Evolutionary conservation across 176 grass and related monocot genomes (phyloP).

Genomic region (Avena insularis): DNA sequence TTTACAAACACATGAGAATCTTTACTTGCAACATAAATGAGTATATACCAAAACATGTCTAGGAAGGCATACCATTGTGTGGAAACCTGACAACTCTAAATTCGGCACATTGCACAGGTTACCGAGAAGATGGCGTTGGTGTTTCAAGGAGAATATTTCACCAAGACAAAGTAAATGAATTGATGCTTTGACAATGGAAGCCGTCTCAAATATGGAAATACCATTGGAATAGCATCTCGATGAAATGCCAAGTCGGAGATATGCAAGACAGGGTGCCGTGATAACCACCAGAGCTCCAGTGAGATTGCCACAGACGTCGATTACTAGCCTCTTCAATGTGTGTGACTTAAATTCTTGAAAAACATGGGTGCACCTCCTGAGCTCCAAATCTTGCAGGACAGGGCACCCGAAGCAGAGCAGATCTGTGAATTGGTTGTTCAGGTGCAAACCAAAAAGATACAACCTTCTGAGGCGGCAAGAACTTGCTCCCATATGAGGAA

Average conservation of each 20-base stretch:
- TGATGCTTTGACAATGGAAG: neutral
- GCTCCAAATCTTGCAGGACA: conserved; percentile 19
- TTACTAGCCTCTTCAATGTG: conserved; percentile 6
- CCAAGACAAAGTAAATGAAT: neutral
- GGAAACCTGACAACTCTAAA: neutral
- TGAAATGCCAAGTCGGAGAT: neutral
- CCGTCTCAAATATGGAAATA: conserved; percentile 1
- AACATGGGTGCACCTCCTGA: rapidly evolving
- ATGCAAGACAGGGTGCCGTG: neutral
- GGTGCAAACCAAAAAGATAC: rapidly evolving
- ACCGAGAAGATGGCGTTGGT: neutral
- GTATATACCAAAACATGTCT: neutral
- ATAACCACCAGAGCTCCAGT: neutral
- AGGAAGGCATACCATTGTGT: neutral
- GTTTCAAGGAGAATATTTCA: neutral
- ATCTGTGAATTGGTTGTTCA: neutral
- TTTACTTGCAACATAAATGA: neutral
- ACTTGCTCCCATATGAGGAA: conserved; percentile 10
- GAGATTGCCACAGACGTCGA: neutral
- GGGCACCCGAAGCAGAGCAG: neutral
- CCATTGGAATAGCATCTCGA: rapidly evolving
- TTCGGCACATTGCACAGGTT: neutral
- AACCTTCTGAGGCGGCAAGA: conserved; percentile 7
- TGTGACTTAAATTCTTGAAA: neutral
- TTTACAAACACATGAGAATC: too few species aligned